Base-by-base conservation (phyloP, 139 green algal species). In the Chlamydomonas sp. region DNA sequence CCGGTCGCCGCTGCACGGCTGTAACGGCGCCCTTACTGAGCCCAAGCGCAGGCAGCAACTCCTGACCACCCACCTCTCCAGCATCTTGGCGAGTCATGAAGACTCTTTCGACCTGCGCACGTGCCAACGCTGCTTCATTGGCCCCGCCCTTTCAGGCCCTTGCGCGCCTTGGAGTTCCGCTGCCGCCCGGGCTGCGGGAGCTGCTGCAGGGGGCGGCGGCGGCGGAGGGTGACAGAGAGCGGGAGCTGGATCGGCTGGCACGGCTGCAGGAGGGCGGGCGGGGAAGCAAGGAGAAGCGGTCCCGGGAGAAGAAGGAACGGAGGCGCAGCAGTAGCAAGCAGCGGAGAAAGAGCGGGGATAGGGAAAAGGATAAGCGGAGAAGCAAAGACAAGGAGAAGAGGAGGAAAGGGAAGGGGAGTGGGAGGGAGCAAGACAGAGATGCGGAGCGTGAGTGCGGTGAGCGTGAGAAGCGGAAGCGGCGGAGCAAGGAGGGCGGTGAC, bases 291-390 rank as follows among this genome's bases (percentile, higher is more conserved):
- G 76, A 84, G 64, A 64, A 77, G n/a, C 4, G 74, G 2, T 77
- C 76, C n/a, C 68, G 69, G 18, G 60, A 88, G 73, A 17, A 71
- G 1, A 83, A 83, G 62, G 5, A 77, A 31, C 61, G 64, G 4
- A 86, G 78, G 68, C 31, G 49, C 6, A 79, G 20, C 17, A 83
- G 87, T 7, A 4, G 78, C n/a, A 90, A 87, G 63, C 18, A 67
- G 77, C 17, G 18, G 64, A 75, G 77, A 7, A 67, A 80, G 15
- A 60, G 31, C 4, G 3, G 6, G 17, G 20, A 2, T 3, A 89
- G 84, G 58, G 62, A 73, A 3, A 84, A 64, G 57, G 57, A 64
- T 0, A 63, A 79, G 57, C 10, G 12, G 1, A 63, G 62, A 18
- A 68, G 63, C 0, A 80, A 87, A 31, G 15, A 75, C 12, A 76